Evolutionary conservation across 83 land plant genomes (phyloP), one percentile per base, ranked within the genome.

Genomic region (Isoetes engelmannii): DNA sequence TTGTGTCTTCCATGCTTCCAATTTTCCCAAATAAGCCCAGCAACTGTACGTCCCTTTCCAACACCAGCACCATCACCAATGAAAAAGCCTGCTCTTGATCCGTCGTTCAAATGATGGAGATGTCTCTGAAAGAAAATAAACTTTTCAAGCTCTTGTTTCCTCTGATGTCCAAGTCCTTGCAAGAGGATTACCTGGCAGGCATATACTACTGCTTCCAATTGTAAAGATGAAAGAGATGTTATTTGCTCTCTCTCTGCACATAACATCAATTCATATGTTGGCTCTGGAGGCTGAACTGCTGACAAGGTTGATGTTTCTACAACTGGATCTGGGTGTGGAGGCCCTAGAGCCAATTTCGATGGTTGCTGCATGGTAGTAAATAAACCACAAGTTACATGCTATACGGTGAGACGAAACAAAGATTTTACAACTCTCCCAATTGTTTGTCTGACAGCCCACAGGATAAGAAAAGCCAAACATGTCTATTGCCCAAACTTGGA

Each of bases 11-110:
- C 83, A 79, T 83, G 91, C 19, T 88, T 82, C 99, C 99, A 95
- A 74, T 91, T 91, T 73, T 95, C 99, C 97, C 93, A 91, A 53
- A 95, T 85, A 65, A 95, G 79, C 46, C 99, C 99, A 19, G 97
- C 99, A 70, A 95, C 82, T 47, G 99, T 95, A 65, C 99, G 82
- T 4, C 99, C 99, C 75, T 95, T 95, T 17, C 99, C 99, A 3
- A 95, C 97, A 48, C 97, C 99, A 70, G 99, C 99, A 76, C 99
- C 99, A 88, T 95, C 99, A 59, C 99, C 99, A 56, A 95, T 63
- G 72, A 95, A 95, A 65, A 95, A 95, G n/a, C 99, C 99, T 59
- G 99, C 99, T 73, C 99, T 81, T 65, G 76, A 44, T 48, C 83
- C 79, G 80, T 77, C 89, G 7, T 77, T 68, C 49, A 91, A 85